These are phyloP conservation scores for Eucalyptus victrix DNA, from an alignment of 345 rosid genomes.

Conservation along the genomic window DNA sequence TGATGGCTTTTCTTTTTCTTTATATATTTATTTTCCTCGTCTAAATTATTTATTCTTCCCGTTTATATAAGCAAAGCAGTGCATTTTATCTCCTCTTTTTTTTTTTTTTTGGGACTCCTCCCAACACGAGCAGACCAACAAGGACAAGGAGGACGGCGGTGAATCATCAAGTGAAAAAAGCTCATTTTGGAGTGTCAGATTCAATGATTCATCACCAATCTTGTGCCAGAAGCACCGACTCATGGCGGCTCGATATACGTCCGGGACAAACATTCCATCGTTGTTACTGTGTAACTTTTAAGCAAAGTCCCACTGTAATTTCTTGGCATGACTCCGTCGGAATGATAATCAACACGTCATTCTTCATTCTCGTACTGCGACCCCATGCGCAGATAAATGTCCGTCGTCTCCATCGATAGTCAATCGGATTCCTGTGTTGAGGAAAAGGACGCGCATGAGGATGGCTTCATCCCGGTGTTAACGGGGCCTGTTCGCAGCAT, in stretches of 20 bases:
- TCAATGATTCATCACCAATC: background rate
- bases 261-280: background rate
- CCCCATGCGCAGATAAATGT: background rate
- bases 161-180: background rate
- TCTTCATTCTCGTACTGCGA: background rate
- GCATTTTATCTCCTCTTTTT: background rate
- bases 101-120: no score
- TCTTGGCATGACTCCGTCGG: background rate
- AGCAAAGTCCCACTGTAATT: background rate
- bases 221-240: background rate
- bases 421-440: background rate
- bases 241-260: background rate
- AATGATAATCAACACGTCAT: background rate
- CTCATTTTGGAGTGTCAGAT: background rate
- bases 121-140: background rate
- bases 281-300: background rate
- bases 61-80: background rate
- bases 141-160: background rate
- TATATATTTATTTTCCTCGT: background rate
- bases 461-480: background rate
- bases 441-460: background rate
- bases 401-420: background rate
- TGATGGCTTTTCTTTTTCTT: background rate
- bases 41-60: background rate
- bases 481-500: background rate